phyloP scores from a whole-genome alignment of 2,329 filamentous ascomycete genomes.

The Rhynchosporium secalis region DNA sequence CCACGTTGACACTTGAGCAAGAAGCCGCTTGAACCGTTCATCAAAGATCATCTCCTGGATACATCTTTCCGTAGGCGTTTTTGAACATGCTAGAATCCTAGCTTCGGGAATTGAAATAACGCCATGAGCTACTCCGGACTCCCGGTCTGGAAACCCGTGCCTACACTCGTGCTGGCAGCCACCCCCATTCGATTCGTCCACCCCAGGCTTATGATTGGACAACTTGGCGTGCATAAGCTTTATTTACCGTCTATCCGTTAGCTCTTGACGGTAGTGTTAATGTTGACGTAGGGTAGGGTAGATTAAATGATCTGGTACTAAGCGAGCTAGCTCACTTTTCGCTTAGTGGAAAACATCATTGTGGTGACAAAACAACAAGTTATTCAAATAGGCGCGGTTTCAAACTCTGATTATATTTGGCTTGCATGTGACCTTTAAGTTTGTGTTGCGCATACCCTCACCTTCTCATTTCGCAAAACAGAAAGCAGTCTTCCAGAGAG shows the following conservation, averaged over 20 bases:
- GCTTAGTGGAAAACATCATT: background rate
- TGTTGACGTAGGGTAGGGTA: background rate
- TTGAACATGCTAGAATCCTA: background rate
- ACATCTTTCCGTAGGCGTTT: background rate
- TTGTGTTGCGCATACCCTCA: too few relatives aligned
- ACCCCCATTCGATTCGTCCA: too few relatives aligned
- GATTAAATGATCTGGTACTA: background rate
- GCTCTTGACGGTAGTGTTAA: background rate
- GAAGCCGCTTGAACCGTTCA: background rate
- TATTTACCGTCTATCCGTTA: background rate
- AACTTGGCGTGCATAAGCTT: background rate
- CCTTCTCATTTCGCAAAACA: too few relatives aligned
- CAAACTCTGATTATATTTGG: too few relatives aligned
- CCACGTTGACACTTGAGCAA: too few relatives aligned
- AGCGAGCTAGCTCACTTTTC: constrained; percentile 7
- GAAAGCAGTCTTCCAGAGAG: too few relatives aligned
- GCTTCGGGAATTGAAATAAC: background rate
- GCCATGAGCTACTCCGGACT: background rate
- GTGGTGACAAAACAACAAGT: background rate
- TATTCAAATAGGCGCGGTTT: too few relatives aligned
- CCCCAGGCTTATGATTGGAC: background rate
- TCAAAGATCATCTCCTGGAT: background rate
- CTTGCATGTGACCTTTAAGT: too few relatives aligned
- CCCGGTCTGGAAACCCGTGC: too few relatives aligned
- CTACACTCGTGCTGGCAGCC: too few relatives aligned